Conservation (phyloP, 2,329 filamentous ascomycete species). For the Sporothrix dimorphospora region DNA sequence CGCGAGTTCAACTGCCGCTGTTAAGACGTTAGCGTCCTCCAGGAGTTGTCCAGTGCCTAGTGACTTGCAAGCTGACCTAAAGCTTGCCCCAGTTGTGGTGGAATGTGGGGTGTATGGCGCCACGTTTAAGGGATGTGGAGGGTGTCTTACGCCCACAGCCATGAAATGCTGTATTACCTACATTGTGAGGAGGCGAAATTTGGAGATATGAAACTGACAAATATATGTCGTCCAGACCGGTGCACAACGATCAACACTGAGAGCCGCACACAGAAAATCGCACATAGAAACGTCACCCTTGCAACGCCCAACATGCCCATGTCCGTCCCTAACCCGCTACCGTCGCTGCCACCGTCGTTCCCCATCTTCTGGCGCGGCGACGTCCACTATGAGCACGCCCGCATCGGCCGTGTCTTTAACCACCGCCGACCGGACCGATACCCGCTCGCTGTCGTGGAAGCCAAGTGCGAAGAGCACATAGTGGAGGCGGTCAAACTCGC, state of each 20-base stretch:
- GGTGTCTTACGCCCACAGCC: neutral
- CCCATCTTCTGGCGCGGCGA: constrained; percentile 29
- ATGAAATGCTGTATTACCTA: neutral
- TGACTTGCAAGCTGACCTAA: neutral
- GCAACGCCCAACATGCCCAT: neutral
- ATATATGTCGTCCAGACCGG: no score
- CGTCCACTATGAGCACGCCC: constrained; percentile 28
- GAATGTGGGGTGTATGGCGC: neutral
- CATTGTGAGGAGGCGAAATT: no score
- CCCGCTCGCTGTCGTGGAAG: constrained; percentile 48
- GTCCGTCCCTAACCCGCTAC: neutral
- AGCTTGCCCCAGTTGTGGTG: neutral
- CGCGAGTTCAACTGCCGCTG: no score
- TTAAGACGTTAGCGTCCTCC: no score
- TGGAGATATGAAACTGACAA: no score
- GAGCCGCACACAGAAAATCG: neutral
- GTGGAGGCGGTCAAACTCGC: constrained; percentile 46
- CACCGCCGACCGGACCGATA: constrained; percentile 43
- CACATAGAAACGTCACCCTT: neutral
- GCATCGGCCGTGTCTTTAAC: constrained; percentile 49
- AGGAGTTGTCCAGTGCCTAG: neutral
- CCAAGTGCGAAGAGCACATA: constrained; percentile 43
- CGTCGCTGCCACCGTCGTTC: constrained; percentile 26
- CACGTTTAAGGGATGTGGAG: constrained; percentile 10
- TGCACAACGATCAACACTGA: neutral